These are phyloP conservation scores for Aspergillus quadrilineatus DNA, from an alignment of 2,329 filamentous ascomycete genomes.

Conservation along the genomic window DNA sequence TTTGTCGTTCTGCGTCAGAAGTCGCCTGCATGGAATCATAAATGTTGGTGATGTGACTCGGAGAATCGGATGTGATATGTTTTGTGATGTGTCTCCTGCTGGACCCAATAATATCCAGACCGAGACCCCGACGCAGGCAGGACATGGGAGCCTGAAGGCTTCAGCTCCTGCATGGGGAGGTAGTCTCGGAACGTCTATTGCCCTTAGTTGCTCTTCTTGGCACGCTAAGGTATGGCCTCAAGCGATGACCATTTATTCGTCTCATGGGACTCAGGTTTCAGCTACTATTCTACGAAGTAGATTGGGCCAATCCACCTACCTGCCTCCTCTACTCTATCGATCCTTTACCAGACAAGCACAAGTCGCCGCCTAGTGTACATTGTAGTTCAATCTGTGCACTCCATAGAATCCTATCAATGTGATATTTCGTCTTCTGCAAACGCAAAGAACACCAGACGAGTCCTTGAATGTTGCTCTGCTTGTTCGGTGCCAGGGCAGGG, in stretches of 20 bases:
- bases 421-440: not conserved
- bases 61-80: not conserved
- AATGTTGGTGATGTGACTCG: not conserved
- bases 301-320: too few species aligned
- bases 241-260: not conserved
- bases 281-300: not conserved
- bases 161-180: not conserved
- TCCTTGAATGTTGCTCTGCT: not conserved
- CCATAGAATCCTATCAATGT: not conserved
- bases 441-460: not conserved
- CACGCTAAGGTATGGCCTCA: not conserved
- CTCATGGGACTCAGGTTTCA: not conserved
- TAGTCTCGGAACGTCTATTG: not conserved
- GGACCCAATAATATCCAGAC: not conserved
- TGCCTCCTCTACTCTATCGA: not conserved
- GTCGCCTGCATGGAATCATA: not conserved
- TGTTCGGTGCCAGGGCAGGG: not conserved
- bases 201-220: not conserved
- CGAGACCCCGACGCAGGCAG: not conserved
- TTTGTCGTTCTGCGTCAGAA: not conserved
- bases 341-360: too few species aligned
- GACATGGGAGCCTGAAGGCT: not conserved
- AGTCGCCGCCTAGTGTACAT: not conserved
- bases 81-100: not conserved
- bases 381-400: not conserved